phyloP scores from a whole-genome alignment of 2,329 filamentous ascomycete species.

The Diaporthe helianthi region DNA sequence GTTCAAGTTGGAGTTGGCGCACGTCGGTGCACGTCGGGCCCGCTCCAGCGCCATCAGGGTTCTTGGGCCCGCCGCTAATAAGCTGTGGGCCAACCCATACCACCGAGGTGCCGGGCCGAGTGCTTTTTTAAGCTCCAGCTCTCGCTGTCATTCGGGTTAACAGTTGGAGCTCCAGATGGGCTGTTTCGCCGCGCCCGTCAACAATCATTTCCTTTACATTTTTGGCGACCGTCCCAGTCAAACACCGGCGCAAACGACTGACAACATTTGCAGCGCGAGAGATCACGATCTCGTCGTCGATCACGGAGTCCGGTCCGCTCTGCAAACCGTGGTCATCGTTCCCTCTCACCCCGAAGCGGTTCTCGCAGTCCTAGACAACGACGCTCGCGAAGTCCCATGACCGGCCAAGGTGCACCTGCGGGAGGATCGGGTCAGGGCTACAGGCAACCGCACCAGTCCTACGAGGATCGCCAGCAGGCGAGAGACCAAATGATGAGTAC shows the following conservation, averaged over 20 bases:
- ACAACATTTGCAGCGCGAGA: slow-evolving; percentile 72
- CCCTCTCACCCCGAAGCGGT: slow-evolving; percentile 50
- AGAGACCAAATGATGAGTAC: slow-evolving; percentile 97
- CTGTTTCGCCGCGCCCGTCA: not conserved
- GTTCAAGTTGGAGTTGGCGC: not conserved
- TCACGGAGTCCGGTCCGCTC: slow-evolving; percentile 81
- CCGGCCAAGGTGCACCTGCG: slow-evolving; percentile 70
- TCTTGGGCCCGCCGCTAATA: slow-evolving; percentile 16
- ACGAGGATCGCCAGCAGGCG: slow-evolving; percentile 81
- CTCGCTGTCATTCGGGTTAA: not conserved
- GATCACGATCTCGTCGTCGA: slow-evolving; percentile 79
- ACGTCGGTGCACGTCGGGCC: not conserved
- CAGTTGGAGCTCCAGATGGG: not conserved
- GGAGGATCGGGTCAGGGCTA: slow-evolving; percentile 75
- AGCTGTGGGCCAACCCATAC: slow-evolving; percentile 20
- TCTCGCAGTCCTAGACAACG: slow-evolving; percentile 64
- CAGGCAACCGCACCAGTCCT: slow-evolving; percentile 74
- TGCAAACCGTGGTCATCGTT: slow-evolving; percentile 74
- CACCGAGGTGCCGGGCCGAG: slow-evolving; percentile 5
- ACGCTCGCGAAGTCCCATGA: slow-evolving; percentile 88
- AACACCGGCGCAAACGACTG: slow-evolving; percentile 39
- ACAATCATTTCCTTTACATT: not conserved
- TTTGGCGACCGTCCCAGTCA: not conserved
- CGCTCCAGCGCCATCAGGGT: slow-evolving; percentile 30
- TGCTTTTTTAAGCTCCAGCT: not conserved